phyloP scores from a whole-genome alignment of 2,329 filamentous ascomycete species.

The Hortaea werneckii region DNA sequence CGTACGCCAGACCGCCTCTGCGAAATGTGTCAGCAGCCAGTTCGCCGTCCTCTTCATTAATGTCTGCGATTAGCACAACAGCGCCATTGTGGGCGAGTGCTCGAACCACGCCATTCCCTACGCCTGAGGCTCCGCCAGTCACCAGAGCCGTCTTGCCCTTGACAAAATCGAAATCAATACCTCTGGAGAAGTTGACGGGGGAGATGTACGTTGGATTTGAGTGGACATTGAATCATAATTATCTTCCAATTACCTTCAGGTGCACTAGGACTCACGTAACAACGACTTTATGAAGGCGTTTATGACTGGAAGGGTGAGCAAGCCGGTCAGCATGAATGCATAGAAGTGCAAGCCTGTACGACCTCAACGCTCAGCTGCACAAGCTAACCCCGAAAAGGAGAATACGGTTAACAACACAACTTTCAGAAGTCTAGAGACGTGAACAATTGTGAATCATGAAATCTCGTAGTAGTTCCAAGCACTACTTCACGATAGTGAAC shows the following conservation, averaged over 20 bases:
- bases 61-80: constrained; percentile 43
- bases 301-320: too few relatives aligned
- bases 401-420: too few relatives aligned
- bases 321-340: too few relatives aligned
- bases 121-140: neutral
- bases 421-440: too few relatives aligned
- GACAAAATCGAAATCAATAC: neutral
- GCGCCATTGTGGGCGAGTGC: constrained; percentile 38
- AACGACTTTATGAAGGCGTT: too few relatives aligned
- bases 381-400: too few relatives aligned
- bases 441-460: too few relatives aligned
- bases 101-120: neutral
- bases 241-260: neutral
- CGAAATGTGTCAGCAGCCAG: neutral
- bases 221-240: neutral
- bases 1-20: neutral
- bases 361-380: too few relatives aligned
- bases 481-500: constrained; percentile 1
- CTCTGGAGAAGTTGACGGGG: neutral
- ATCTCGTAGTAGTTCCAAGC: neutral
- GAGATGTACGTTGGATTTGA: neutral
- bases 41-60: constrained; percentile 38
- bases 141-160: neutral
- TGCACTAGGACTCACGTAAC: too few relatives aligned
- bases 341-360: too few relatives aligned